Base-by-base conservation (phyloP, 495 filamentous ascomycete species). In the Aspergillus olivimuriae region DNA sequence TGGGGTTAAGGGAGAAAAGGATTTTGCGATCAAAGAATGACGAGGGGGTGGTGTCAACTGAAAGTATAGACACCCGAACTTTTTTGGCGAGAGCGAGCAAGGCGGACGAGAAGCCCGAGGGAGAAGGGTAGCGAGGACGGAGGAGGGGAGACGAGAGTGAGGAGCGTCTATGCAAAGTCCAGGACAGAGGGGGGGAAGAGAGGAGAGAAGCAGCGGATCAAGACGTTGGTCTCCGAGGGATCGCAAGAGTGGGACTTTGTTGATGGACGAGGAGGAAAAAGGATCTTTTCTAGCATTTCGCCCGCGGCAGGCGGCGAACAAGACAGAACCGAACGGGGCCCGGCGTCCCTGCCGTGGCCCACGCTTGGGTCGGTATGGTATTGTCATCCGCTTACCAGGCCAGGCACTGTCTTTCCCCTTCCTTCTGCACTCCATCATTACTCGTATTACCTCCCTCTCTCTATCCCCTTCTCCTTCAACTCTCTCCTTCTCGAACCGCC, bases 1-100 rank as follows among this genome's bases (percentile, higher is more conserved):
- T 44, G 51, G 46, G 44, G 34, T 49, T 42, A 41, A 46, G 23
- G 16, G 42, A 50, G 44, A 53, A 47, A 41, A 19, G 46, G 15
- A 15, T 12, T 6, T 22, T 18, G 19, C 12, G 7, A 20, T 12
- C 19, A 19, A 20, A 22, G 15, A 16, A 37, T 5, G 16, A 28
- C 24, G 24, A 11, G 24, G 24, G 24, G 24, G 24, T n/a, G n/a
- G n/a, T n/a, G n/a, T n/a, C n/a, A n/a, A n/a, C n/a, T n/a, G n/a
- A n/a, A n/a, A n/a, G n/a, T n/a, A n/a, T n/a, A n/a, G n/a, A n/a
- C n/a, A n/a, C n/a, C n/a, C n/a, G n/a, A n/a, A n/a, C n/a, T n/a
- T 11, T 28, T 28, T 28, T 28, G 24, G 24, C 5, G 24, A 28
- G 5, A 28, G 11, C 5, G 6, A 28, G 24, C 5, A 28, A 28